Percentiles rank a stretch among this genome's conserved stretches.
phyloP scores from a whole-genome alignment of 257 asterid genomes.

The Dorcoceras hygrometricum region DNA sequence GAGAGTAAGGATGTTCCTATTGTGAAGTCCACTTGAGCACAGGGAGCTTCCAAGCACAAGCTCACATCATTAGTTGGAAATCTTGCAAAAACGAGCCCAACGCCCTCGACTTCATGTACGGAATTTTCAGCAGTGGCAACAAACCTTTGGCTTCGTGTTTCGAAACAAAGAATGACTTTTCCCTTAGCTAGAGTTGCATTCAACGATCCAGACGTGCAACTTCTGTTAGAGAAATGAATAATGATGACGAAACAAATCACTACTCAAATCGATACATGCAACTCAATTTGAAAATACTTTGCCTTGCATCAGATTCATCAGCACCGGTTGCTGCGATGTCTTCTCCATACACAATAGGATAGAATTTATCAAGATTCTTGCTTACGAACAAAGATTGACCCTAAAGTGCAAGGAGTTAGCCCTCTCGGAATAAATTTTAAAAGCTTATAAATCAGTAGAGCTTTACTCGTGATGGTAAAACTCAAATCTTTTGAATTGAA shows the following conservation, averaged over 20 bases:
- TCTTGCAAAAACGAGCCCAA: slow-evolving; percentile 32
- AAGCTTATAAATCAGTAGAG: neutral
- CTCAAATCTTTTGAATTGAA: no score
- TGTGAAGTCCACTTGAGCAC: slow-evolving; percentile 39
- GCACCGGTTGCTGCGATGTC: slow-evolving; percentile 28
- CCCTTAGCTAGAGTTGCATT: slow-evolving; percentile 34
- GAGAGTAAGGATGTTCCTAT: slow-evolving; percentile 33
- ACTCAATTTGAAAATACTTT: slow-evolving; percentile 14
- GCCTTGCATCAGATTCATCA: slow-evolving; percentile 30
- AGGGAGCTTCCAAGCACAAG: slow-evolving; percentile 35
- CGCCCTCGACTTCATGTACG: slow-evolving; percentile 29
- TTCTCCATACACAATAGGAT: slow-evolving; percentile 32
- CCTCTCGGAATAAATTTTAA: neutral
- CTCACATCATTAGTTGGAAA: slow-evolving; percentile 32
- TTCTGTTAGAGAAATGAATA: slow-evolving; percentile 19
- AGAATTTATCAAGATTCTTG: slow-evolving; percentile 23
- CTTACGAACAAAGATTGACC: slow-evolving; percentile 25
- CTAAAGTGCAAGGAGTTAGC: slow-evolving; percentile 8
- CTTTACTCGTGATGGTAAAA: no score
- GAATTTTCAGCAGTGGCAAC: slow-evolving; percentile 25
- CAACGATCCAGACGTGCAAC: slow-evolving; percentile 30
- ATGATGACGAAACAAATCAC: neutral
- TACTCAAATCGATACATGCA: neutral
- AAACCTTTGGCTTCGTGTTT: slow-evolving; percentile 28
- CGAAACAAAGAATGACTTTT: slow-evolving; percentile 38